Conservation (phyloP, 441 rosid genomes). For the Gossypium schwendimanii region DNA sequence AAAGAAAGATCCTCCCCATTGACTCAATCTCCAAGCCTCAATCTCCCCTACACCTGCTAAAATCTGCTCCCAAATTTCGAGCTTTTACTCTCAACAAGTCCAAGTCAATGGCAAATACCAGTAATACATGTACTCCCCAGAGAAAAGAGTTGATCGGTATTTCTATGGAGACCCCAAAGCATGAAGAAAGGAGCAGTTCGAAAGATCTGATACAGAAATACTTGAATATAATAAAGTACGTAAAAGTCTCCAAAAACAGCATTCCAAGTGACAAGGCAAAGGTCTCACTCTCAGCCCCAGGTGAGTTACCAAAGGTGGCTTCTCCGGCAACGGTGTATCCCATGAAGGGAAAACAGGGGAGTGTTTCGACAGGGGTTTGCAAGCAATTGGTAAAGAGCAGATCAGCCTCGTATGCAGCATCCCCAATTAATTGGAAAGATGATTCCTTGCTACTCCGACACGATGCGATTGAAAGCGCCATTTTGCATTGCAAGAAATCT, state of each 20-base stretch:
- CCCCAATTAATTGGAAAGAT: slow-evolving; percentile 40
- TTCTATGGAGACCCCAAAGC: slow-evolving; percentile 11
- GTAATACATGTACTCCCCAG: slow-evolving; percentile 19
- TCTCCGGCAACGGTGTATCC: slow-evolving; percentile 23
- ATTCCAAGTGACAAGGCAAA: slow-evolving; percentile 8
- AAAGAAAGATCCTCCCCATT: slow-evolving; percentile 65
- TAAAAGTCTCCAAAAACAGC: slow-evolving; percentile 27
- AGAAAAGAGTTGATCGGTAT: slow-evolving; percentile 11
- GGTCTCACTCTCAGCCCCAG: background rate
- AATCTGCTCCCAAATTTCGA: slow-evolving; percentile 39
- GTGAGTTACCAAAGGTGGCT: slow-evolving; percentile 24
- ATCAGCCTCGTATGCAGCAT: slow-evolving; percentile 41
- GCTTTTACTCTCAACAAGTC: slow-evolving; percentile 40
- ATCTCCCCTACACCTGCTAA: slow-evolving; percentile 36
- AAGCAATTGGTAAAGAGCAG: slow-evolving; percentile 68
- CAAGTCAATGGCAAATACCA: slow-evolving; percentile 17
- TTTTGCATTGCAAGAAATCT: slow-evolving; percentile 62
- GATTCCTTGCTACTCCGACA: slow-evolving; percentile 50
- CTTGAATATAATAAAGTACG: slow-evolving; percentile 40
- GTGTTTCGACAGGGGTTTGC: slow-evolving; percentile 21
- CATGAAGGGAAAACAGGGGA: slow-evolving; percentile 39
- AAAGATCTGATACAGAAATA: slow-evolving; percentile 36
- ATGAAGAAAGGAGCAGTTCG: slow-evolving; percentile 12
- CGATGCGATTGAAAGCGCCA: slow-evolving; percentile 66
- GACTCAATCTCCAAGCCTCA: slow-evolving; percentile 36